Percentiles rank a stretch among this genome's conserved stretches.
phyloP scores from a whole-genome alignment of 768 basidiomycete species.

The Xerocomellus intermedius region DNA sequence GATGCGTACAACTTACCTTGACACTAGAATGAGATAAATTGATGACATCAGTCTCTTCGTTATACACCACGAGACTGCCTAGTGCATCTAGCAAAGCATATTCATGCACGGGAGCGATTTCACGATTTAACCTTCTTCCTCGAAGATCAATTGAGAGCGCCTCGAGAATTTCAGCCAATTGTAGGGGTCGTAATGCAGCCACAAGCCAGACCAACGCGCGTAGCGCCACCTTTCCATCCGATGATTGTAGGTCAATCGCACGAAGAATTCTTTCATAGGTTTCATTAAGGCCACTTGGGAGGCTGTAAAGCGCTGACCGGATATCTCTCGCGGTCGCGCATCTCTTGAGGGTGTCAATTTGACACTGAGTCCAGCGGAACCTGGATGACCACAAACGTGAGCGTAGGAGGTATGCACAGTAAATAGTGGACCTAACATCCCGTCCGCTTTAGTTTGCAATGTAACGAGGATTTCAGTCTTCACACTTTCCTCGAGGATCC shows the following conservation, averaged over 20 bases:
- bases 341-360: slow-evolving; percentile 8
- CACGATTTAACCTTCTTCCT: background rate
- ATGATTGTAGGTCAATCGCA: background rate
- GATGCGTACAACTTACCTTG: slow-evolving; percentile 3
- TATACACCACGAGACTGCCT: slow-evolving; percentile 13
- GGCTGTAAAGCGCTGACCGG: slow-evolving; percentile 1
- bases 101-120: background rate
- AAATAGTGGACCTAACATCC: slow-evolving; percentile 8
- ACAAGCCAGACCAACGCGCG: slow-evolving; percentile 18
- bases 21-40: slow-evolving; percentile 17
- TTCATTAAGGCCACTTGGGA: slow-evolving; percentile 14
- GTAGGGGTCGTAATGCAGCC: slow-evolving; percentile 5
- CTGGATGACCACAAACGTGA: background rate
- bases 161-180: slow-evolving; percentile 3
- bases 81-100: slow-evolving; percentile 1
- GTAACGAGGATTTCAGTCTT: slow-evolving; percentile 3
- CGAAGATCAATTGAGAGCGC: slow-evolving; percentile 13
- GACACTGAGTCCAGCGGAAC: slow-evolving; percentile 22
- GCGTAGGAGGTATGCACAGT: background rate
- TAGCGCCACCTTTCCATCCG: background rate
- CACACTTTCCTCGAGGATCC: background rate
- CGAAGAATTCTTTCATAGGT: slow-evolving; percentile 20
- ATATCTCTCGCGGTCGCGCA: slow-evolving; percentile 6
- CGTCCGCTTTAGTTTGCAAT: slow-evolving; percentile 2
- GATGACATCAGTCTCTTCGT: background rate